Evolutionary conservation across 2,329 filamentous ascomycete species (phyloP).

Genomic region (Juglanconis juglandina): DNA sequence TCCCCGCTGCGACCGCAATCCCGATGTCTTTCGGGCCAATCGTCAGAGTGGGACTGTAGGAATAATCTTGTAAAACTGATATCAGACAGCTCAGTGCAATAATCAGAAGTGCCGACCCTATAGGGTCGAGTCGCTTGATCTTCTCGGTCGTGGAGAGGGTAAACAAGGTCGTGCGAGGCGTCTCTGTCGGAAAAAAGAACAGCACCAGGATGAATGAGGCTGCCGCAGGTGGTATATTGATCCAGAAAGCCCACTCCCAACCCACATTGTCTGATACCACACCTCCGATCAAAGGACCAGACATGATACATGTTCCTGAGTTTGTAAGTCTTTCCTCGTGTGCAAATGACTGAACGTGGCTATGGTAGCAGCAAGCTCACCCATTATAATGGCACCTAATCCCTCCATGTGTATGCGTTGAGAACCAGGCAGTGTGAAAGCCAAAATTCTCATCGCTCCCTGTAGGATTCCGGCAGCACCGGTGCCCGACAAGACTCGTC

Average conservation of each 20-base stretch:
- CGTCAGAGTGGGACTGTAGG: background rate
- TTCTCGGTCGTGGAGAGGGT: conserved; percentile 9
- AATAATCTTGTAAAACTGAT: background rate
- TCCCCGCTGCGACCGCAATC: background rate
- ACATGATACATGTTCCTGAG: conserved; percentile 12
- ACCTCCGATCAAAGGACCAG: conserved; percentile 20
- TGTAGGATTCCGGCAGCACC: conserved; percentile 24
- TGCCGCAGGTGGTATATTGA: conserved; percentile 23
- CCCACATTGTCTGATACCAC: conserved; percentile 16
- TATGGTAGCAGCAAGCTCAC: background rate
- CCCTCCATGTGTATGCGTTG: conserved; percentile 31
- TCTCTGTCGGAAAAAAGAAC: conserved; percentile 15
- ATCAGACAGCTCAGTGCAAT: background rate
- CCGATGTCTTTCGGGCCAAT: background rate
- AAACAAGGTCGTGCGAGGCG: background rate
- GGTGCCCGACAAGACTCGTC: conserved; percentile 23
- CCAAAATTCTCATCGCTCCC: conserved; percentile 26
- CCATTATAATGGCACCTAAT: conserved; percentile 20
- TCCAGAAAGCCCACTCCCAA: conserved; percentile 23
- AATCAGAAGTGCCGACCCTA: conserved; percentile 32
- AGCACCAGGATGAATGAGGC: conserved; percentile 20
- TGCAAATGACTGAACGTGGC: too few species aligned
- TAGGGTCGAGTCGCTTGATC: conserved; percentile 28
- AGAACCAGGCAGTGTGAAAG: conserved; percentile 31
- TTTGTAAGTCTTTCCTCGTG: background rate